These are phyloP conservation scores for Rhexocercosporidium sp. DNA, from an alignment of 2,329 filamentous ascomycete species.

Conservation along the genomic window DNA sequence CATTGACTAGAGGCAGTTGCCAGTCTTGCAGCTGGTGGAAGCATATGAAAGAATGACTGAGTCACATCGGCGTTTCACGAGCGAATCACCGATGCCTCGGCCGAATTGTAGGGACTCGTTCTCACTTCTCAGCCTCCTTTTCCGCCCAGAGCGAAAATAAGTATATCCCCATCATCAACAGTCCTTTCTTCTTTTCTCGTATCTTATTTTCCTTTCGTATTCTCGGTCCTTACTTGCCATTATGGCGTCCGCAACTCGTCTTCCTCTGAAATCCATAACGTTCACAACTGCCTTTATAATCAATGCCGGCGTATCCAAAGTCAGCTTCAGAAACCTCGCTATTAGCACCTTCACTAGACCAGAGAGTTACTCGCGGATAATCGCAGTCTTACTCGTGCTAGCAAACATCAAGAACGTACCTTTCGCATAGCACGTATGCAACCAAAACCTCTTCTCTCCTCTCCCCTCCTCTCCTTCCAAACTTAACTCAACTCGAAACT, in stretches of 20 bases:
- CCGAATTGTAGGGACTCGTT: background rate
- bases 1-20: too few species aligned
- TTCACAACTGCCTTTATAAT: conserved; percentile 32
- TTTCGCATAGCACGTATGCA: conserved; percentile 63
- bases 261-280: conserved; percentile 39
- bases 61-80: conserved; percentile 4
- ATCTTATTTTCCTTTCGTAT: background rate
- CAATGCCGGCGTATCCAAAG: conserved; percentile 31
- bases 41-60: conserved; percentile 7
- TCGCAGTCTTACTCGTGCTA: conserved; percentile 47
- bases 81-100: conserved; percentile 13
- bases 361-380: conserved; percentile 39
- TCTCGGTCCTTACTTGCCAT: conserved; percentile 6
- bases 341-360: conserved; percentile 38
- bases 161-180: conserved; percentile 1
- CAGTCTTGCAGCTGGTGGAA: too few species aligned
- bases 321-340: conserved; percentile 32
- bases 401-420: conserved; percentile 64
- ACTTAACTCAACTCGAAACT: background rate
- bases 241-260: conserved; percentile 41
- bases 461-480: background rate
- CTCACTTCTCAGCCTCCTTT: background rate
- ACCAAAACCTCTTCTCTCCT: too few species aligned
- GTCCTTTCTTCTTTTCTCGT: background rate
- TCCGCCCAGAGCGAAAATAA: background rate